Percentiles rank a stretch among this genome's conserved stretches.
These are phyloP conservation scores for Passalora sequoiae DNA, from an alignment of 2,329 filamentous ascomycete genomes.

Conservation along the genomic window DNA sequence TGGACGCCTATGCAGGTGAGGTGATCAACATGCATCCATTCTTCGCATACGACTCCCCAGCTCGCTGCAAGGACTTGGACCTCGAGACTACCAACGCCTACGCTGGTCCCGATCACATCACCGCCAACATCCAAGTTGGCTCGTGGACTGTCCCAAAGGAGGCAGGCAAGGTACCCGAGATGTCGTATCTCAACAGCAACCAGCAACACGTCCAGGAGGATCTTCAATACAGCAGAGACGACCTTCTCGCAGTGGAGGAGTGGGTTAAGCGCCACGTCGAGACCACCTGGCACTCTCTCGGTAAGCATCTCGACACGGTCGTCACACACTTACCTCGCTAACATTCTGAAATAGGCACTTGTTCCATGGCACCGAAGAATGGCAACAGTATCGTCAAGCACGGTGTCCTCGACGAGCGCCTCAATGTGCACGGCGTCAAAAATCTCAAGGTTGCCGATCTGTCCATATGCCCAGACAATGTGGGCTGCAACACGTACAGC, in stretches of 20 bases:
- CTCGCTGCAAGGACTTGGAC: constrained; percentile 67
- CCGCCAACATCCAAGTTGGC: constrained; percentile 63
- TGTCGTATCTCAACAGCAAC: constrained; percentile 59
- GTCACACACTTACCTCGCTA: neutral
- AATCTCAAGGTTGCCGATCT: constrained; percentile 73
- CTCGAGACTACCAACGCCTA: constrained; percentile 70
- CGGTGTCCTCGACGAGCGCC: constrained; percentile 68
- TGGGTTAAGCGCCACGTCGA: constrained; percentile 63
- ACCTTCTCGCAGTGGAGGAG: constrained; percentile 63
- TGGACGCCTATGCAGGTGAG: constrained; percentile 73
- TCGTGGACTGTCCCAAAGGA: constrained; percentile 39
- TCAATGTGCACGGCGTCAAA: constrained; percentile 73
- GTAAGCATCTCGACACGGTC: constrained; percentile 7
- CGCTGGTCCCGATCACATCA: constrained; percentile 66
- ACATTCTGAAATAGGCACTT: constrained; percentile 48
- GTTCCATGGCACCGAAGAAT: constrained; percentile 69
- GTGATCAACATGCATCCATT: constrained; percentile 53
- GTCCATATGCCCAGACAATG: constrained; percentile 72
- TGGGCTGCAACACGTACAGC: constrained; percentile 58
- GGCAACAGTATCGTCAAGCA: constrained; percentile 78
- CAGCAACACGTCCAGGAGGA: constrained; percentile 56
- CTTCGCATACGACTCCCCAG: constrained; percentile 65
- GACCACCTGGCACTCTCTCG: constrained; percentile 65
- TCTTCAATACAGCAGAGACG: constrained; percentile 59
- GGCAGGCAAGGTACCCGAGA: constrained; percentile 48